Conservation (phyloP, 495 filamentous ascomycete genomes). For the Xylaria nigripes region DNA sequence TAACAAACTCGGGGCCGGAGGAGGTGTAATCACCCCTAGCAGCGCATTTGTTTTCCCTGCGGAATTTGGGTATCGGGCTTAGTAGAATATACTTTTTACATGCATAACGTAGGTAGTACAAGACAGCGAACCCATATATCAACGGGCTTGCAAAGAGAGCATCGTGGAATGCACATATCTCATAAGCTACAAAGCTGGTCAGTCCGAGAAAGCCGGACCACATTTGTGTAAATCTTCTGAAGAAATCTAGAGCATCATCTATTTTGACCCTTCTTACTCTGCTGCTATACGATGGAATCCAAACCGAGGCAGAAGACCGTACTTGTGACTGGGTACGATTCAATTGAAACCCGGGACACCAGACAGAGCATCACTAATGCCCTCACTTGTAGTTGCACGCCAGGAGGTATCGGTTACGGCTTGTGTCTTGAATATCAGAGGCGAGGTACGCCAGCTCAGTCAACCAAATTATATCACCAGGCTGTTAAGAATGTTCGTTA, state of each 20-base stretch:
- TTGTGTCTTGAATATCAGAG: conserved; percentile 43
- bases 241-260: not conserved
- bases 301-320: conserved; percentile 40
- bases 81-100: no score
- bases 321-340: conserved; percentile 42
- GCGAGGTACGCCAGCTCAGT: conserved; percentile 26
- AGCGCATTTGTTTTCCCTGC: no score
- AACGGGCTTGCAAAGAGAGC: no score
- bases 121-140: no score
- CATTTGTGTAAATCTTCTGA: no score
- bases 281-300: conserved; percentile 8
- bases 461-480: not conserved
- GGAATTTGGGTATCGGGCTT: no score
- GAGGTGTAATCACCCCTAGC: no score
- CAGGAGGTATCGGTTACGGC: conserved; percentile 46
- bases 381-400: conserved; percentile 36
- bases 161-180: no score
- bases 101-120: no score
- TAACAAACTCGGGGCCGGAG: no score
- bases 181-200: no score
- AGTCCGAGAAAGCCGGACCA: no score
- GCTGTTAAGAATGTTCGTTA: not conserved
- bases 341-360: not conserved
- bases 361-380: not conserved
- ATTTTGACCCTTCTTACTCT: not conserved